A percentile compares a stretch with the other conserved stretches of the same genome.
Evolutionary conservation across 2,329 filamentous ascomycete genomes (phyloP).

Genomic region (Tolypocladium album): DNA sequence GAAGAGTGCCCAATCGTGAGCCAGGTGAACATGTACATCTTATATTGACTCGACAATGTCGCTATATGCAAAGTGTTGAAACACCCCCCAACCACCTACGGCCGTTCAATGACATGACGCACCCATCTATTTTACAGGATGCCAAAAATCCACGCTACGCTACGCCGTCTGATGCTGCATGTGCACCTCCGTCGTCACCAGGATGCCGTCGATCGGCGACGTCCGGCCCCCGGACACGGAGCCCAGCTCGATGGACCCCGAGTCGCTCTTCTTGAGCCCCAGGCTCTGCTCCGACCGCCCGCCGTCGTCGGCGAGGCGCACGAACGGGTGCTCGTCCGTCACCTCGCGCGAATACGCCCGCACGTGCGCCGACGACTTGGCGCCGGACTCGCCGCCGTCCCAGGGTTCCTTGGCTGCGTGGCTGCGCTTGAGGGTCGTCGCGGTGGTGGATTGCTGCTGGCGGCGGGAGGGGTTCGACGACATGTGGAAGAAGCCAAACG

Average conservation of each 20-base stretch:
- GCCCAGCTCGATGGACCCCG: constrained; percentile 1
- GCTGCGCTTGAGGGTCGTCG: neutral
- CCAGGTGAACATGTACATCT: neutral
- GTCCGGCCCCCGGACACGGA: neutral
- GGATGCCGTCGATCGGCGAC: neutral
- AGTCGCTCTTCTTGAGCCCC: neutral
- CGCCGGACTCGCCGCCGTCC: neutral
- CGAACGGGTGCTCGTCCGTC: constrained; percentile 6
- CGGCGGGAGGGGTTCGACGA: neutral
- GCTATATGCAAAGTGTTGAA: neutral
- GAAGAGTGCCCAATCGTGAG: neutral
- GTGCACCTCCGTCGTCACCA: constrained; percentile 4
- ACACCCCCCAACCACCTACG: neutral
- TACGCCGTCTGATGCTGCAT: constrained; percentile 1
- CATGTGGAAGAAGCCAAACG: constrained; percentile 3
- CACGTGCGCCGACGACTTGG: neutral
- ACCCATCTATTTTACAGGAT: neutral
- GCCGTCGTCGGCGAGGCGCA: neutral
- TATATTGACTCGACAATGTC: neutral
- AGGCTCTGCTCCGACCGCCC: neutral
- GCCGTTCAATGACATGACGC: neutral
- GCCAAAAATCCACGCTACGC: neutral
- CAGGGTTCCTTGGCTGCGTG: neutral
- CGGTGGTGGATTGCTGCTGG: constrained; percentile 1
- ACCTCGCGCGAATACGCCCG: neutral